These are phyloP conservation scores for Nemania serpens DNA, from an alignment of 2,329 filamentous ascomycete genomes.

Conservation along the genomic window DNA sequence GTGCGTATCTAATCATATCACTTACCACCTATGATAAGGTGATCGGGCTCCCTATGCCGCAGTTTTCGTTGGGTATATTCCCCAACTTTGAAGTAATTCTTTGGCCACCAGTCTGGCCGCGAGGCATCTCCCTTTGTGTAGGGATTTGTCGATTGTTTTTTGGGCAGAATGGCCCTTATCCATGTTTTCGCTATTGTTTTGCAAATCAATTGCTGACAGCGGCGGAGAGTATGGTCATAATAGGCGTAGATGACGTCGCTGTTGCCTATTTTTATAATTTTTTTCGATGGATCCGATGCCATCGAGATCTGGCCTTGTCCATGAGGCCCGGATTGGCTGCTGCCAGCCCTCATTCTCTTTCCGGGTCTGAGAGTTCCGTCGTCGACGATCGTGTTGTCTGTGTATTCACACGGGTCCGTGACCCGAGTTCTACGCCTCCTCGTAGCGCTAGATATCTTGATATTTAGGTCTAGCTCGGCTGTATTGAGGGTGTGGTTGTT, in stretches of 20 bases:
- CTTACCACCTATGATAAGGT: slow-evolving; percentile 69
- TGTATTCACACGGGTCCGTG: too few relatives aligned
- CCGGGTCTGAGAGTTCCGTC: slow-evolving; percentile 32
- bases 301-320: slow-evolving; percentile 49
- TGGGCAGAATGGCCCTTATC: slow-evolving; percentile 76
- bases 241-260: slow-evolving; percentile 60
- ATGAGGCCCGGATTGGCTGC: slow-evolving; percentile 32
- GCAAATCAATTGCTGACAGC: slow-evolving; percentile 71
- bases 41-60: slow-evolving; percentile 74
- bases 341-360: slow-evolving; percentile 41
- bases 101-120: slow-evolving; percentile 70
- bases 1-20: slow-evolving; percentile 3
- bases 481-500: slow-evolving; percentile 22
- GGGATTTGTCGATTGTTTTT: slow-evolving; percentile 76
- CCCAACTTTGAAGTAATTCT: slow-evolving; percentile 49
- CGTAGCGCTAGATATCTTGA: too few relatives aligned
- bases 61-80: slow-evolving; percentile 58
- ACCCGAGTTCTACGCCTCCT: too few relatives aligned
- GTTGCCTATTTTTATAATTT: slow-evolving; percentile 58
- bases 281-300: slow-evolving; percentile 45
- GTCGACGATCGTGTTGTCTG: neutral
- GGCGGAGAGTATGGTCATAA: slow-evolving; percentile 65
- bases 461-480: slow-evolving; percentile 17
- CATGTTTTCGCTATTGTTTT: slow-evolving; percentile 76
- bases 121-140: slow-evolving; percentile 69